Evolutionary conservation across 495 filamentous ascomycete genomes (phyloP).

Genomic region (Penicillium coffeae): DNA sequence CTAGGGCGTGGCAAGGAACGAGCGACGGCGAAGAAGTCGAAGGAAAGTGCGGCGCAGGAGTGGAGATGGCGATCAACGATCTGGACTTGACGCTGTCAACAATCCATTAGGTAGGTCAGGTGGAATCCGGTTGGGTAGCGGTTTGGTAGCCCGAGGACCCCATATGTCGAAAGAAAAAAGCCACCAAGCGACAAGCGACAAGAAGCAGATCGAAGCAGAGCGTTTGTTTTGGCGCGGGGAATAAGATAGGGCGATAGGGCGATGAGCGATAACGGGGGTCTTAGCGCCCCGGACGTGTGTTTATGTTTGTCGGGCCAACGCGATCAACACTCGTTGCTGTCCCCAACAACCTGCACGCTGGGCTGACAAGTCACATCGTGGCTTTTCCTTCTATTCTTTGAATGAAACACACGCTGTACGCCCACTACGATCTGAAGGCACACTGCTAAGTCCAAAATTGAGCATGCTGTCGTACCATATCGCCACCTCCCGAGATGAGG

Average conservation of each 20-base stretch:
- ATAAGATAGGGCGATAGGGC: constrained; percentile 26
- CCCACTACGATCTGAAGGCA: too few relatives aligned
- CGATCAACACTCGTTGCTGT: constrained; percentile 17
- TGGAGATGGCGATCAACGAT: constrained; percentile 6
- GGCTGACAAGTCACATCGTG: constrained; percentile 17
- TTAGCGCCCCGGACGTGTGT: constrained; percentile 19
- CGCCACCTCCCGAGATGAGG: too few relatives aligned
- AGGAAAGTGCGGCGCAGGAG: constrained; percentile 6
- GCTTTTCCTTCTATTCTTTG: neutral
- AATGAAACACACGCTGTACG: too few relatives aligned
- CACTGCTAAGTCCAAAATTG: too few relatives aligned
- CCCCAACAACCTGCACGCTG: constrained; percentile 18
- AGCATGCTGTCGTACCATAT: too few relatives aligned
- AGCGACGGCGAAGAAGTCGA: neutral
- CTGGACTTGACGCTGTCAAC: constrained; percentile 6
- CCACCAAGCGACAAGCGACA: constrained; percentile 2
- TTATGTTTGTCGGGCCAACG: constrained; percentile 25
- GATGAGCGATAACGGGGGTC: constrained; percentile 27
- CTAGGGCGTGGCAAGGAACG: neutral
- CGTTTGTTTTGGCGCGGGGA: constrained; percentile 26
- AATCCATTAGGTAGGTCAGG: constrained; percentile 11
- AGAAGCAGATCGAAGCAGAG: constrained; percentile 7
- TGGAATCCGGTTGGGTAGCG: neutral
- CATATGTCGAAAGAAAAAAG: neutral
- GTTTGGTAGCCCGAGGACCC: neutral